Percentiles rank a stretch among this genome's conserved stretches.
Conservation (phyloP, 768 basidiomycete species). For the Podaxis carcinomalis region DNA sequence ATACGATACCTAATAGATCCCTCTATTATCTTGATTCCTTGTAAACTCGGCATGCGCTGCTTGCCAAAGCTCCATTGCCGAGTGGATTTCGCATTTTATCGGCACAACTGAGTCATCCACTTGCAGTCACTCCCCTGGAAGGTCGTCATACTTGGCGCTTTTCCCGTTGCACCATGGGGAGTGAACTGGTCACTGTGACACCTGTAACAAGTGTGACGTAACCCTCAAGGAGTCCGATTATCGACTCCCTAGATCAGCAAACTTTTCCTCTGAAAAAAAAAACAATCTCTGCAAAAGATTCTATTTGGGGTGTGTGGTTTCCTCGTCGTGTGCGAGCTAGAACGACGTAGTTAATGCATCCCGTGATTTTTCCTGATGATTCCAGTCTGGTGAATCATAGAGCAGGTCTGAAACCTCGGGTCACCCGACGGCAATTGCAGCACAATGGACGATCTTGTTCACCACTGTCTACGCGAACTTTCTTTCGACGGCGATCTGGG, state of each 20-base stretch:
- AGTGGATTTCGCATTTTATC: not conserved
- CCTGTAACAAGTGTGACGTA: not conserved
- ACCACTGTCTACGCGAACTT: constrained; percentile 80
- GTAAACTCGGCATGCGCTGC: not conserved
- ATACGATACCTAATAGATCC: constrained; percentile 7
- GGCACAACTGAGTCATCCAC: not conserved
- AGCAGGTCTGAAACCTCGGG: not conserved
- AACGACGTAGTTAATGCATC: not conserved
- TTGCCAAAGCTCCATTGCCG: not conserved
- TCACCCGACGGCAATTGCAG: not conserved
- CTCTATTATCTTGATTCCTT: not conserved
- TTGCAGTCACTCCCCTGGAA: not conserved
- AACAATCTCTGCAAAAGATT: not conserved
- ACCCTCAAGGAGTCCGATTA: not conserved
- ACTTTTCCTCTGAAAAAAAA: not conserved
- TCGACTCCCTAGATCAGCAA: not conserved
- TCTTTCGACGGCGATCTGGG: constrained; percentile 90
- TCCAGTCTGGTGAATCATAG: not conserved
- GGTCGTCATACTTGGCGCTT: not conserved
- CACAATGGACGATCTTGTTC: constrained; percentile 79
- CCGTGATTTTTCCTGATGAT: not conserved
- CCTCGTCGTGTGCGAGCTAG: not conserved
- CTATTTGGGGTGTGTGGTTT: not conserved
- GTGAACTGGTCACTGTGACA: not conserved
- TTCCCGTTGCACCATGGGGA: constrained; percentile 1